Base-by-base conservation (phyloP, 768 basidiomycete genomes). In the Tephrocybe sp. region DNA sequence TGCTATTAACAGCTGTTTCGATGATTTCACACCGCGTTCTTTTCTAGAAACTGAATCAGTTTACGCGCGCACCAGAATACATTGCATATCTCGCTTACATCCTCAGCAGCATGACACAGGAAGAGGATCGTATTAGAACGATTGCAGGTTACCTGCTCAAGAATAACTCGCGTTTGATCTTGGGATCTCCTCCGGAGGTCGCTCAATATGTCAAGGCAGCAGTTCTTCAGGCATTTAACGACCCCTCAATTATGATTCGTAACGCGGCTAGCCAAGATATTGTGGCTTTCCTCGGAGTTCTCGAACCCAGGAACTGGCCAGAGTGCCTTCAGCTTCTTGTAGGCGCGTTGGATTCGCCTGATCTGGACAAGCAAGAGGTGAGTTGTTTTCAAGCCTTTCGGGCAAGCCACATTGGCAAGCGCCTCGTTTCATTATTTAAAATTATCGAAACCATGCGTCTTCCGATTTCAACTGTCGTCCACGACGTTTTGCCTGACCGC, bases 101-200 rank as follows among this genome's bases (percentile, higher is more conserved):
- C 73, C 83, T 98, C 55, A 84, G 87, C 50, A 76, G 78, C 37
- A 72, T 90, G 75, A 77, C 86, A 1, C 76, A 82, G 52, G 93
- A 98, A 71, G 88, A 94, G 64, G 93, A 92, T 64, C 87, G 89
- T 42, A 92, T 96, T 66, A 84, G 96, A 44, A 90, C 92, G 51
- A 95, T 98, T 72, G 95, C 96, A 21, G 96, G 96, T 35, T 91
- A 98, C 61, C 77, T 98, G 19, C 83, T 99, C 69, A 99, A 99
- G 83, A 98, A 99, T 70, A 94, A 93, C 61, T 82, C 91, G 36
- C 80, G 84, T 50, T 78, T 88, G 56, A 85, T 94, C 64, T 75
- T 93, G 46, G 77, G 75, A 39, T 79, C 84, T 6, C 72, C 83
- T 19, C 74, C 77, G 15, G 80, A 85, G 39, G 87, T 93, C 18